Base-by-base conservation (phyloP, 2,329 filamentous ascomycete species). In the Clarireedia homoeocarpa region DNA sequence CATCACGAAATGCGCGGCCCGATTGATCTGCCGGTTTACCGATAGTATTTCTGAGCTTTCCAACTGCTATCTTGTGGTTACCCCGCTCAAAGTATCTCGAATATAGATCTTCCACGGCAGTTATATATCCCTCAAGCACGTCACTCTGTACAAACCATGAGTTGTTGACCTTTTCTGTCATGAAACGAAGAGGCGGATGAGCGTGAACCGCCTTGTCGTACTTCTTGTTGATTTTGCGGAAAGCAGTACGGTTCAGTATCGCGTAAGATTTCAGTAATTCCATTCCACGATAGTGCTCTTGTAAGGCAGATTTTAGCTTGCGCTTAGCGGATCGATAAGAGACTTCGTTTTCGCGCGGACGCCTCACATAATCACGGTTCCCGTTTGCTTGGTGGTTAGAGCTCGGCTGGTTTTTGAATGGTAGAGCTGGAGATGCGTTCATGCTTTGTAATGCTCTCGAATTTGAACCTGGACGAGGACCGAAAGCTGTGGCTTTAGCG, bases 141-240 rank as follows among this genome's bases (percentile, higher is more conserved):
- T 95, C 88, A 69, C 91, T 96, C 68, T 89, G 86, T 42, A 96
- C 92, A 66, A 99, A 99, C 79, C 89, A 90, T 1, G 91, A 82
- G 61, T 86, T 85, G 73, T 89, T 92, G 64, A 99, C 91, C 68
- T 92, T 92, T 64, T 96, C 91, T 34, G 85, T 86, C 81, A 96
- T 88, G 71, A 92, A 97, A 27, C 86, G 82, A 67, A 88, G 80
- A 0, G 86, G 80, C 0, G 89, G 89, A 10, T 86, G 81, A 42
- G 90, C 86, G 64, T 91, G 83, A 56, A 91, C 83, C 2, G 87
- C 83, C 73, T 97, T 99, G 77, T 97, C 91, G 69, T 95, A 97
- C 72, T 99, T 99, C 71, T 99, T 99, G 73, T 95, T 96, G 68
- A 99, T 90, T 71, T 99, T 99, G 34, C 91, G 85, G 67, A 97